A percentile compares a stretch with the other conserved stretches of the same genome.
phyloP scores from a whole-genome alignment of 176 grass and related monocot genomes.

The Aegilops longissima region DNA sequence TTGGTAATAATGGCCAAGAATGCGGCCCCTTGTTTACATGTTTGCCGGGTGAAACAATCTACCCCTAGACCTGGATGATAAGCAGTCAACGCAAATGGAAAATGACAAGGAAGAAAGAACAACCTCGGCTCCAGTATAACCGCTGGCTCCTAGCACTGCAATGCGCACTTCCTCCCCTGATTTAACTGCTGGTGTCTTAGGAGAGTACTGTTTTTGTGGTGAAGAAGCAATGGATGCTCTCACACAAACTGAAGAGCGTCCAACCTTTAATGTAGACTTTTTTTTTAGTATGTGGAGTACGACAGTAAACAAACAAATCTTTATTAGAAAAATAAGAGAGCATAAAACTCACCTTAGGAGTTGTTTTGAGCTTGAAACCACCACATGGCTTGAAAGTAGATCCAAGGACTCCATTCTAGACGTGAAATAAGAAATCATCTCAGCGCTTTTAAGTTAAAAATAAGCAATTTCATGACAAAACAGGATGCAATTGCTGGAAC shows the following conservation, averaged over 20 bases:
- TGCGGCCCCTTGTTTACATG: neutral
- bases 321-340: neutral
- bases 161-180: conserved; percentile 59
- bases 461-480: neutral
- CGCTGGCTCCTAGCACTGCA: conserved; percentile 88
- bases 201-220: conserved; percentile 40
- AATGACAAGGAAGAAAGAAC: neutral
- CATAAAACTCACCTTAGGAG: neutral
- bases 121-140: conserved; percentile 96
- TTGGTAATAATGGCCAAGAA: neutral
- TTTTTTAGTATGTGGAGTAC: neutral
- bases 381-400: conserved; percentile 1
- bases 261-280: neutral
- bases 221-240: conserved; percentile 56
- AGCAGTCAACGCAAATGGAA: neutral
- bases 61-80: neutral
- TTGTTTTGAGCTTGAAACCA: conserved; percentile 12
- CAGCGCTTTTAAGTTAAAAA: neutral
- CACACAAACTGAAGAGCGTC: neutral
- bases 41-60: neutral
- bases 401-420: conserved; percentile 32
- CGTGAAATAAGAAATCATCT: neutral
- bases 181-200: conserved; percentile 30
- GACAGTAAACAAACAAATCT: neutral
- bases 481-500: neutral